phyloP scores from a whole-genome alignment of 208 protist genomes.

The Vickermania ingenoplastis region DNA sequence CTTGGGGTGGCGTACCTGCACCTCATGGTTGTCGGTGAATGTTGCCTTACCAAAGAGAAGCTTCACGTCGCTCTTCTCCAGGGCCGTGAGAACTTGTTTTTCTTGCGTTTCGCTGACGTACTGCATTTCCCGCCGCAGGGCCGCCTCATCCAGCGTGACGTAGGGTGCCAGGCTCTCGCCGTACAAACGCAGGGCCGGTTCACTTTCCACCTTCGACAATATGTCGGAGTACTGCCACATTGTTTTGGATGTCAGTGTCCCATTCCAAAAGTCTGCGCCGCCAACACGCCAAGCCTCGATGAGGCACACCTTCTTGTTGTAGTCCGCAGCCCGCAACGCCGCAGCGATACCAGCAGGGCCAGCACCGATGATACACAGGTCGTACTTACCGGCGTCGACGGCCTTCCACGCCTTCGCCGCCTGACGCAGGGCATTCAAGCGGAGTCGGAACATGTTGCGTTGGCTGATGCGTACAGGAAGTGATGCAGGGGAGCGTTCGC shows the following conservation, averaged over 20 bases:
- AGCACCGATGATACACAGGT: constrained; percentile 31
- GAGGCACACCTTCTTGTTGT: constrained; percentile 67
- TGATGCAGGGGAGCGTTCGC: no score
- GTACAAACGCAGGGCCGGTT: constrained; percentile 34
- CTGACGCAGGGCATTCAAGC: no score
- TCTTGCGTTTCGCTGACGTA: constrained; percentile 35
- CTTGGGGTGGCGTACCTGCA: constrained; percentile 40
- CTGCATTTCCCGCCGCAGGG: constrained; percentile 34
- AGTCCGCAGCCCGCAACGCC: constrained; percentile 49
- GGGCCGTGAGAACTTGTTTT: constrained; percentile 29
- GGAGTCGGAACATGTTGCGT: no score
- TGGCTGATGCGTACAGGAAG: background rate
- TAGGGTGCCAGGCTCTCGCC: constrained; percentile 23
- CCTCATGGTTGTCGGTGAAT: constrained; percentile 35
- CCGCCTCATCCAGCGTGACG: constrained; percentile 43
- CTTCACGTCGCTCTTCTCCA: constrained; percentile 34
- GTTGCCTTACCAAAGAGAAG: constrained; percentile 46
- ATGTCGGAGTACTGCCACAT: constrained; percentile 73
- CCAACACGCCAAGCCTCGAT: constrained; percentile 55
- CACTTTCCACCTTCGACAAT: constrained; percentile 28
- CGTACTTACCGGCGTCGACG: constrained; percentile 11
- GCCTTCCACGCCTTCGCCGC: no score
- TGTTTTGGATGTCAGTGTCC: constrained; percentile 68
- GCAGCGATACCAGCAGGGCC: constrained; percentile 22
- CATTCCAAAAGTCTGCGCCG: constrained; percentile 70